These are phyloP conservation scores for Telopea speciosissima DNA, from an alignment of 177 flowering plant species.

Conservation along the genomic window DNA sequence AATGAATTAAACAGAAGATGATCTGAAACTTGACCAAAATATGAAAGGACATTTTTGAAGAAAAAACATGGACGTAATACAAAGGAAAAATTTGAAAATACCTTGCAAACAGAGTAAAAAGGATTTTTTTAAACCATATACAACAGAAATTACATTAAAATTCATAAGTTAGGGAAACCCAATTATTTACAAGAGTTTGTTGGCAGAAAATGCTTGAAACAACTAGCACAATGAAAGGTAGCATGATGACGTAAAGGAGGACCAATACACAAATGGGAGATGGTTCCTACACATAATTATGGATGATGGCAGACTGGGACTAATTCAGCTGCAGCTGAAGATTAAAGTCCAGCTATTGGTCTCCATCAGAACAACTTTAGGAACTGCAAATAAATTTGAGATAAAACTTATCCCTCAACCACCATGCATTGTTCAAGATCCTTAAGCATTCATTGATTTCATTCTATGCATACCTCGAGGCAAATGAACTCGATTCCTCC, in stretches of 20 bases:
- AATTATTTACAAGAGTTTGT: not conserved
- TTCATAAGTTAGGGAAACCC: not conserved
- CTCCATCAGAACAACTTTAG: not conserved
- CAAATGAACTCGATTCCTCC: constrained; percentile 92
- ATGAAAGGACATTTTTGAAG: no score
- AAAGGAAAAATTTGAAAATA: not conserved
- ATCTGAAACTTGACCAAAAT: not conserved
- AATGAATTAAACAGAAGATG: not conserved
- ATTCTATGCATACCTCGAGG: constrained; percentile 54
- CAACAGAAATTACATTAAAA: not conserved
- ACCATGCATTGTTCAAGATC: not conserved
- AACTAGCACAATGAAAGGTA: not conserved
- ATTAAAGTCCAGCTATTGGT: not conserved
- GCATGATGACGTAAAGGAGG: not conserved
- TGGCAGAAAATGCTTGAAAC: not conserved
- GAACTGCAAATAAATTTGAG: not conserved
- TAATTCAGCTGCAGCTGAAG: not conserved
- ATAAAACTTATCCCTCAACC: not conserved
- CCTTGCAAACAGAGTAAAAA: not conserved
- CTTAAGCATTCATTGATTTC: not conserved
- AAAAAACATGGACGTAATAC: no score
- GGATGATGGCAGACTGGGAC: not conserved
- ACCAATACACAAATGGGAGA: not conserved
- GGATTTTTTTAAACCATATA: not conserved
- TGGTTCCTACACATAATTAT: not conserved